phyloP scores from a whole-genome alignment of 306 rosid species.

The Pueraria montana region DNA sequence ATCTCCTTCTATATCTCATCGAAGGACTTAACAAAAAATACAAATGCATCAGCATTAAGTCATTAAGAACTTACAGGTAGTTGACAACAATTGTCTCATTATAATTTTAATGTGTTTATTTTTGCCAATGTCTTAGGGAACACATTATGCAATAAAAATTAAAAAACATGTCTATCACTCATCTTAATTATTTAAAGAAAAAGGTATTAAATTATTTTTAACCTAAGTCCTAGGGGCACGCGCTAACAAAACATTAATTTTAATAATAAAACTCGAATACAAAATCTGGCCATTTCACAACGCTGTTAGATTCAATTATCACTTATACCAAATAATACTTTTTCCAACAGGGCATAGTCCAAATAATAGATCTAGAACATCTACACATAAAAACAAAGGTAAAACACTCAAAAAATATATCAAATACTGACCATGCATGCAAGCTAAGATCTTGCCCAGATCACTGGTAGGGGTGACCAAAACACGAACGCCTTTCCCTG shows the following conservation, averaged over 20 bases:
- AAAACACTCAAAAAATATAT: neutral
- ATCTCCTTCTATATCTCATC: conserved; percentile 32
- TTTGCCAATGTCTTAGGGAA: neutral
- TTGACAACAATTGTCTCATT: neutral
- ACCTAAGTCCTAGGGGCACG: neutral
- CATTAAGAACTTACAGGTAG: neutral
- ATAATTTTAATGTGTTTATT: conserved; percentile 8
- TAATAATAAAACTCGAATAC: neutral
- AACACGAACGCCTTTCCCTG: conserved; percentile 94
- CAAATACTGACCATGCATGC: conserved; percentile 85
- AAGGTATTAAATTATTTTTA: neutral
- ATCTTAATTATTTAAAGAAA: neutral
- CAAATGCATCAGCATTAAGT: conserved; percentile 8
- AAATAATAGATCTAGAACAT: conserved; percentile 15
- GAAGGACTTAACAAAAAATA: conserved; percentile 5
- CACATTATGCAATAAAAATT: neutral
- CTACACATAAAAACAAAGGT: neutral
- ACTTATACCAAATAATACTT: neutral
- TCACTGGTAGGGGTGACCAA: conserved; percentile 96
- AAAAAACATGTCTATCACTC: neutral
- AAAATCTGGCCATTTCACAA: conserved; percentile 19
- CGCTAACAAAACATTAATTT: neutral
- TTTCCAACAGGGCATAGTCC: too few relatives aligned
- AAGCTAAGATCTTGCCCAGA: conserved; percentile 93
- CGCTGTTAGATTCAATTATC: neutral